Conservation (phyloP, 495 filamentous ascomycete species). For the Melanomma pulvis-pyrius region DNA sequence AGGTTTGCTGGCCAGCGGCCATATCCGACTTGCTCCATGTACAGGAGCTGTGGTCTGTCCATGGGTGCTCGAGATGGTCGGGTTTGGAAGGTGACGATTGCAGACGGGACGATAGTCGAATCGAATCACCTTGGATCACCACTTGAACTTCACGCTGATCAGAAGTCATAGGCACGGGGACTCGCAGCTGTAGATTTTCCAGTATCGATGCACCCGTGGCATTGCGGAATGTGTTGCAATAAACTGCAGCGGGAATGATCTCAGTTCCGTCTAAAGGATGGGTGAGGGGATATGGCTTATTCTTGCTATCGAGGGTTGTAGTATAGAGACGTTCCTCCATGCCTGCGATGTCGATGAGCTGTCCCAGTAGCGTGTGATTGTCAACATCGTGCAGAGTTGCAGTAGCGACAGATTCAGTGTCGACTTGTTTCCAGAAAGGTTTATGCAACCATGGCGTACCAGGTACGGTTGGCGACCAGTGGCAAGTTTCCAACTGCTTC, state of each 20-base stretch:
- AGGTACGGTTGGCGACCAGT: constrained; percentile 51
- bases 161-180: constrained; percentile 45
- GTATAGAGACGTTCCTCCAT: constrained; percentile 37
- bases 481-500: constrained; percentile 45
- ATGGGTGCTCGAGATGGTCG: constrained; percentile 8
- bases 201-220: constrained; percentile 34
- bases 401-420: constrained; percentile 18
- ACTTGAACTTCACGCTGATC: constrained; percentile 46
- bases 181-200: constrained; percentile 36
- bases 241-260: constrained; percentile 49
- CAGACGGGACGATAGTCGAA: constrained; percentile 45
- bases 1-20: constrained; percentile 36
- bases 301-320: constrained; percentile 41
- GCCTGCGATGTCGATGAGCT: constrained; percentile 38
- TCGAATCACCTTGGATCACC: constrained; percentile 34
- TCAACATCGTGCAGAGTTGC: constrained; percentile 40
- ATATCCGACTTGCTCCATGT: constrained; percentile 19
- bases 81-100: background rate
- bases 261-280: constrained; percentile 44
- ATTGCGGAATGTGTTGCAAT: constrained; percentile 49
- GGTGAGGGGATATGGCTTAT: constrained; percentile 42
- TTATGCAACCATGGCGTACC: constrained; percentile 52
- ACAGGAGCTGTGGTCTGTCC: constrained; percentile 7
- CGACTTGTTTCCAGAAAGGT: constrained; percentile 56
- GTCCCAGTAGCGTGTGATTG: constrained; percentile 45